These are phyloP conservation scores for Leptographium radiaticola DNA, from an alignment of 2,329 filamentous ascomycete genomes.

Conservation along the genomic window DNA sequence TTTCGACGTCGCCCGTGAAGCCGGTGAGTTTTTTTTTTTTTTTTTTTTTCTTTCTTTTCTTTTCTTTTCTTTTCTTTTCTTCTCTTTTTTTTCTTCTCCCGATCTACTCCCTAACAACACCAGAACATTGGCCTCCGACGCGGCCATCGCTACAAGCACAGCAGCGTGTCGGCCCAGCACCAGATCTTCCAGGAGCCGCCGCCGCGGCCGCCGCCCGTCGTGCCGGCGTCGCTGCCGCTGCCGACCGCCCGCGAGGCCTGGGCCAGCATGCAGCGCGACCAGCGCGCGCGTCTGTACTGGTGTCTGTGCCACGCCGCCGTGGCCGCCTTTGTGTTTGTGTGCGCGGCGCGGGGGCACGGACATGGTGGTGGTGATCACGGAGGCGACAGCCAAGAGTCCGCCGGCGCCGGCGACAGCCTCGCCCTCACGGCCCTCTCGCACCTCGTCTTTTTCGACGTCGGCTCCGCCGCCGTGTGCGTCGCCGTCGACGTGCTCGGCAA, in stretches of 20 bases:
- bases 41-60: not conserved
- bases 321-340: slow-evolving; percentile 75
- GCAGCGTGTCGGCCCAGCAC: slow-evolving; percentile 74
- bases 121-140: slow-evolving; percentile 83
- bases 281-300: slow-evolving; percentile 75
- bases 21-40: slow-evolving; percentile 40
- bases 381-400: not conserved
- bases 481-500: slow-evolving; percentile 87
- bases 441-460: slow-evolving; percentile 87
- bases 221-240: slow-evolving; percentile 84
- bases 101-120: not conserved
- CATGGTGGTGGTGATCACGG: too few relatives aligned
- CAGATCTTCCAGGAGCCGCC: slow-evolving; percentile 94
- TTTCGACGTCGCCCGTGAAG: slow-evolving; percentile 64
- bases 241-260: slow-evolving; percentile 82
- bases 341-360: slow-evolving; percentile 28
- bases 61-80: not conserved
- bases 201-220: slow-evolving; percentile 68
- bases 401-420: slow-evolving; percentile 54
- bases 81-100: not conserved
- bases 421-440: slow-evolving; percentile 88
- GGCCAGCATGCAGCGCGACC: slow-evolving; percentile 78
- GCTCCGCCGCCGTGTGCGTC: slow-evolving; percentile 83
- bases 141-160: slow-evolving; percentile 96
- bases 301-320: slow-evolving; percentile 78